phyloP scores from a whole-genome alignment of 2,329 filamentous ascomycete species.

The Venturia aucupariae region DNA sequence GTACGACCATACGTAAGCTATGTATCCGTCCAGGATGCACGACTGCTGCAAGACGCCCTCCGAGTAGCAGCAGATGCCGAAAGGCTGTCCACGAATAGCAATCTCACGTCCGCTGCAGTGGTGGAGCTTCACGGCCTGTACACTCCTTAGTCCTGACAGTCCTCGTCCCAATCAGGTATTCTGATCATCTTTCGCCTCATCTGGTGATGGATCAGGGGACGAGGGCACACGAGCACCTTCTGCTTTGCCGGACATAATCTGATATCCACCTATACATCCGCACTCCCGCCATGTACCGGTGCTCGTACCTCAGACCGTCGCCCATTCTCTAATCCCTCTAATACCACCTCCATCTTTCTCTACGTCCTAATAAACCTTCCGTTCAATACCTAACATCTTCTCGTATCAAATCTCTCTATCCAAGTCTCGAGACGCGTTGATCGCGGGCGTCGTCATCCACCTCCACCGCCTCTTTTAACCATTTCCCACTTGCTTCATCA shows the following conservation, averaged over 20 bases:
- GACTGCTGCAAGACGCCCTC: no score
- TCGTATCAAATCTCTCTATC: no score
- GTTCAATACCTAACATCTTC: neutral
- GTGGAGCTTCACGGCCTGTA: conserved; percentile 1
- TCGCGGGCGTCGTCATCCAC: neutral
- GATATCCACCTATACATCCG: no score
- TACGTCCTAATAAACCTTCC: neutral
- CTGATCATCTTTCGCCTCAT: neutral
- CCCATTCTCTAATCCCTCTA: neutral
- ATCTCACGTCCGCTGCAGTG: neutral
- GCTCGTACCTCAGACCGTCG: neutral
- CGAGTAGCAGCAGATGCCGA: neutral
- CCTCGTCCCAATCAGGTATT: neutral
- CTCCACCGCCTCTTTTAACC: neutral
- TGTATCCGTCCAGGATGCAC: no score
- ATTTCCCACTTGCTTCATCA: neutral
- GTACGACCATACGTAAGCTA: no score
- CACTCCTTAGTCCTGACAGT: neutral
- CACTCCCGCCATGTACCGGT: neutral
- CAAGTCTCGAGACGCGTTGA: neutral
- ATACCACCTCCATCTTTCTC: neutral
- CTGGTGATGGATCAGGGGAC: neutral
- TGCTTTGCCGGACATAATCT: neutral
- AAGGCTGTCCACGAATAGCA: neutral
- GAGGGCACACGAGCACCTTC: neutral